Conservation (phyloP, 2,329 filamentous ascomycete genomes). For the Lojkania enalia region DNA sequence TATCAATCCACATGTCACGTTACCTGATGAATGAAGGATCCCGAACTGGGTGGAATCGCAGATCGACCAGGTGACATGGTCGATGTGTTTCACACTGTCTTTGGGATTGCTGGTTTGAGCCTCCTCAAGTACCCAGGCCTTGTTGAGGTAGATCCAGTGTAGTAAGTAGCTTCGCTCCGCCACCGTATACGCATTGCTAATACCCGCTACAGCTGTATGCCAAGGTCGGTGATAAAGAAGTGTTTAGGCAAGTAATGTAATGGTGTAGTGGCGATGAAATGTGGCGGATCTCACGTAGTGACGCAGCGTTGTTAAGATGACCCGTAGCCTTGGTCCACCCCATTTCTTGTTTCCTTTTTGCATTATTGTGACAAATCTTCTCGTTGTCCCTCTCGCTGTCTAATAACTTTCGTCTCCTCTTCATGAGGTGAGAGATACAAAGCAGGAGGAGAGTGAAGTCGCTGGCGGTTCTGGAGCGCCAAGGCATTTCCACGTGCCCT, state of each 20-base stretch:
- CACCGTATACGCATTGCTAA: slow-evolving; percentile 10
- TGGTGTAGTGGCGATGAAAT: not conserved
- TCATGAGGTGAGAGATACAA: slow-evolving; percentile 69
- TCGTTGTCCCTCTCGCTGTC: slow-evolving; percentile 66
- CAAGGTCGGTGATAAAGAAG: slow-evolving; percentile 41
- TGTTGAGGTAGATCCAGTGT: slow-evolving; percentile 81
- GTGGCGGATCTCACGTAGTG: slow-evolving; percentile 3
- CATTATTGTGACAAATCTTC: not conserved
- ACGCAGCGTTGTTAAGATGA: not conserved
- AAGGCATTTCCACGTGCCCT: slow-evolving; percentile 35
- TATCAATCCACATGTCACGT: not conserved
- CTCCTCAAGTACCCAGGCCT: slow-evolving; percentile 77
- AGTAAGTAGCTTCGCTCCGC: slow-evolving; percentile 58
- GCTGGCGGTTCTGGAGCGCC: slow-evolving; percentile 34
- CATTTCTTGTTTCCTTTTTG: not conserved
- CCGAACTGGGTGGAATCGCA: slow-evolving; percentile 79
- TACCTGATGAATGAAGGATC: slow-evolving; percentile 57
- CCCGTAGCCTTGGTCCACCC: too few species aligned
- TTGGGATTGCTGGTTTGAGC: slow-evolving; percentile 86
- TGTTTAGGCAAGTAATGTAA: slow-evolving; percentile 34
- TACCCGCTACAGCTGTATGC: slow-evolving; percentile 43
- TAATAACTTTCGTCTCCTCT: slow-evolving; percentile 64
- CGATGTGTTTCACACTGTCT: slow-evolving; percentile 94
- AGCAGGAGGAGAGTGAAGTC: slow-evolving; percentile 64
- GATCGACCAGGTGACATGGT: slow-evolving; percentile 94